Conservation (phyloP, 1,284 basidiomycete genomes). For the Cryptococcus sp. region DNA sequence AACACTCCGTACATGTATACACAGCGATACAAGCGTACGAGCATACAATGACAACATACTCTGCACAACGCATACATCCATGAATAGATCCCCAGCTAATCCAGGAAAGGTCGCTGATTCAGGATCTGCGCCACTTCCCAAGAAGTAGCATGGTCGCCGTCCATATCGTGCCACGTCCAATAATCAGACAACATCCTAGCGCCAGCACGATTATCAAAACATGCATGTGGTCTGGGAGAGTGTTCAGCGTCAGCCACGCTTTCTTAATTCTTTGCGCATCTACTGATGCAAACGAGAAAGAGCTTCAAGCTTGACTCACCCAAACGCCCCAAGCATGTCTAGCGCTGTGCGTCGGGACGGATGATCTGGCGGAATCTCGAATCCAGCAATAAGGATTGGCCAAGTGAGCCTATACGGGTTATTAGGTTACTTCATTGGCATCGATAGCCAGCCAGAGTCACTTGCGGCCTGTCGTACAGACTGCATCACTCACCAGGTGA, state of each 20-base stretch:
- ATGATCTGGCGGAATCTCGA: constrained; percentile 42
- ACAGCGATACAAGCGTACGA: background rate
- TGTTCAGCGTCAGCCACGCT: background rate
- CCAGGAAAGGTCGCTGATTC: constrained; percentile 24
- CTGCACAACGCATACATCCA: background rate
- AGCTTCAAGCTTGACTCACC: constrained; percentile 23
- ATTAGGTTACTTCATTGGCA: background rate
- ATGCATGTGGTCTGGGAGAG: constrained; percentile 40
- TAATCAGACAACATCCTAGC: constrained; percentile 24
- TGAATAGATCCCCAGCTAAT: constrained; percentile 1
- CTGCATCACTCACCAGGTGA: constrained; percentile 37
- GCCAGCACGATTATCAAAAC: constrained; percentile 42
- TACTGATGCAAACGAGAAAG: background rate
- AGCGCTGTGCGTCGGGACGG: constrained; percentile 37
- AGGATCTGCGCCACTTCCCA: constrained; percentile 23
- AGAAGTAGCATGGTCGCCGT: constrained; percentile 18
- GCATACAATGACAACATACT: background rate
- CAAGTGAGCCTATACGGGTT: constrained; percentile 41
- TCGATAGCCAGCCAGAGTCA: too few relatives aligned
- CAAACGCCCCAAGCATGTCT: constrained; percentile 44
- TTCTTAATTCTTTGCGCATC: background rate
- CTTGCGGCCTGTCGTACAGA: background rate
- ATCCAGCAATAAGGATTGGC: constrained; percentile 48
- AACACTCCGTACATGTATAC: background rate
- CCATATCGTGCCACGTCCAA: constrained; percentile 26